Evolutionary conservation across 495 filamentous ascomycete genomes (phyloP).

Genomic region (Trichoderma asperelloides): DNA sequence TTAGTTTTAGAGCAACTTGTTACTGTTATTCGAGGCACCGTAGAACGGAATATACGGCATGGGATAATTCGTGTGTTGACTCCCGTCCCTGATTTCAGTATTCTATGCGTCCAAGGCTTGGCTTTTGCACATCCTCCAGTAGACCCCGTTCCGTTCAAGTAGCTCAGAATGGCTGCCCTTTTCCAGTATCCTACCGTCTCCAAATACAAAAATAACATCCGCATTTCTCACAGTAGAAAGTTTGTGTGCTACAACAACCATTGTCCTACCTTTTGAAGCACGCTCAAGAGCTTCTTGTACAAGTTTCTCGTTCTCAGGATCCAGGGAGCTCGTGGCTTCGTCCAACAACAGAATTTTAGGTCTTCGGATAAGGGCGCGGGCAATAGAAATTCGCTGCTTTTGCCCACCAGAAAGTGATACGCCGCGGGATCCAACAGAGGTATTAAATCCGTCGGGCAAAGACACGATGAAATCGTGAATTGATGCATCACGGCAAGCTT

Average conservation of each 20-base stretch:
- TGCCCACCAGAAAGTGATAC: conserved; percentile 46
- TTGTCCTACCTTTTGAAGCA: conserved; percentile 63
- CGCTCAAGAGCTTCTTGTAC: conserved; percentile 65
- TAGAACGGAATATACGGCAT: too few relatives aligned
- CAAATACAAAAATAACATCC: conserved; percentile 67
- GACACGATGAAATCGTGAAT: conserved; percentile 49
- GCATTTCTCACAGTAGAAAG: conserved; percentile 64
- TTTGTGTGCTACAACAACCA: conserved; percentile 72
- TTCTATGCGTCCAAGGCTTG: too few relatives aligned
- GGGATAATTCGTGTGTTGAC: too few relatives aligned
- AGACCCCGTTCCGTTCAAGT: too few relatives aligned
- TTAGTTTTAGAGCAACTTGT: too few relatives aligned
- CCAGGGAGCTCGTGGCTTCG: conserved; percentile 74
- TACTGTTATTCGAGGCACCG: too few relatives aligned
- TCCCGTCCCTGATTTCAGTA: too few relatives aligned
- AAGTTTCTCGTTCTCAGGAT: conserved; percentile 58
- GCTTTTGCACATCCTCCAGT: too few relatives aligned
- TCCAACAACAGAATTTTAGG: conserved; percentile 75
- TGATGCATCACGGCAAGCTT: conserved; percentile 48
- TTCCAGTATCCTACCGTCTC: too few relatives aligned
- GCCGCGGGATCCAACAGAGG: conserved; percentile 42
- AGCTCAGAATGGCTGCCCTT: too few relatives aligned
- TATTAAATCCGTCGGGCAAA: conserved; percentile 55
- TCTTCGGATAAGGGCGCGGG: conserved; percentile 66
- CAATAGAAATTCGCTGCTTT: conserved; percentile 65